Evolutionary conservation across 306 rosid genomes (phyloP), one percentile per base, ranked within the genome.

Genomic region (Cicer chorassanicum): DNA sequence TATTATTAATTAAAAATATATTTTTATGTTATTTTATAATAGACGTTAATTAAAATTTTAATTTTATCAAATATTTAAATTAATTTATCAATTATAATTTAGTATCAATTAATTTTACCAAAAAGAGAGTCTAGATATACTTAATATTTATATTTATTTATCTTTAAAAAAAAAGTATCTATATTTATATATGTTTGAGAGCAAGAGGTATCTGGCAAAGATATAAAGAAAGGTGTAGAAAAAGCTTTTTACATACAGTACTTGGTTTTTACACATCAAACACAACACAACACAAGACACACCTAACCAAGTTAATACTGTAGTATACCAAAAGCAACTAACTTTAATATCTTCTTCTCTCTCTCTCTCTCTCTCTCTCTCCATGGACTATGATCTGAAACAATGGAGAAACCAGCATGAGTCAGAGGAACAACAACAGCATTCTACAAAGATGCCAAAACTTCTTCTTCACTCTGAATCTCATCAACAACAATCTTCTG

Each of bases 341-440:
- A 36, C 38, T 63, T 9, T 67, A 21, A 2, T 24, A 5, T 1
- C 0, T 12, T 5, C 0, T 16, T 1, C 45, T 68, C 19, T 53
- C 19, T 29, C 42, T 66, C 9, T 15, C 9, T 68, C 62, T 46
- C 78, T 80, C 53, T 87, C 83, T 88, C 85, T 71, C 81, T 74
- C 81, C 50, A 92, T 95, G 99, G 99, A 90, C 96, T 92, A 90
- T 64, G 79, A 81, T 80, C 85, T 85, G 87, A 90, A 85, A 88
- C 91, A 92, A 85, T 89, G 99, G 96, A 92, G 94, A 78, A 76
- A 85, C 86, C 95, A 91, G 86, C 73, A 77, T 66, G 96, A 89
- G 96, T 89, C 99, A 92, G 99, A 88, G 66, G 84, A 81, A 39
- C 87, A 40, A 40, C 88, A 12, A 49, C 71, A 85, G 51, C 88